phyloP scores from a whole-genome alignment of 208 protist genomes.

The Acanthamoeba sp. region DNA sequence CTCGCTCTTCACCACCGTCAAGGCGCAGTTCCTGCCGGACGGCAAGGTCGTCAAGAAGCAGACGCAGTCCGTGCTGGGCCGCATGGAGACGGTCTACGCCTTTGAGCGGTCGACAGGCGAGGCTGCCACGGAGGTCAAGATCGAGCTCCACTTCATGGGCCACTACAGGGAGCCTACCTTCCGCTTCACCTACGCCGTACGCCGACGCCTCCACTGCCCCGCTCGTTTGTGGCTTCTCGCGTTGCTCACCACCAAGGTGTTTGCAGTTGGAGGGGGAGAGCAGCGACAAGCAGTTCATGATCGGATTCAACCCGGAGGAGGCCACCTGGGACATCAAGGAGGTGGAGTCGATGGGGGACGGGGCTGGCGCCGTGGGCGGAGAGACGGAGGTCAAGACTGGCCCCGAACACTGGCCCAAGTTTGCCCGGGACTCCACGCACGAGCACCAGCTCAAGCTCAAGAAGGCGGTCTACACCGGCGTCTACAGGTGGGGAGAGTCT shows the following conservation, averaged over 20 bases:
- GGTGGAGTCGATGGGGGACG: neutral
- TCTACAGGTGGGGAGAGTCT: neutral
- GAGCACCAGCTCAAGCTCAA: slow-evolving; percentile 57
- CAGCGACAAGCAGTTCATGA: neutral
- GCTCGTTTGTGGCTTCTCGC: neutral
- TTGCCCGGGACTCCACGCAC: neutral
- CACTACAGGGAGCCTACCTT: slow-evolving; percentile 67
- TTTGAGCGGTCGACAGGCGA: neutral
- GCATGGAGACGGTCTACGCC: neutral
- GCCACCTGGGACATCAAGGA: neutral
- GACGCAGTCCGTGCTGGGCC: neutral
- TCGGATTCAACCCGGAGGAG: slow-evolving; percentile 19
- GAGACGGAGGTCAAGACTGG: neutral
- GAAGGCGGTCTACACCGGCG: slow-evolving; percentile 39
- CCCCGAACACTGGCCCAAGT: slow-evolving; percentile 31
- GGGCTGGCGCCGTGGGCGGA: neutral
- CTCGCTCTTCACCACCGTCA: slow-evolving; percentile 35
- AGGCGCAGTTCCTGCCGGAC: slow-evolving; percentile 1
- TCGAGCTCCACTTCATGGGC: slow-evolving; percentile 73
- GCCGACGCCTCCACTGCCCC: neutral
- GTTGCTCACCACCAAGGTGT: neutral
- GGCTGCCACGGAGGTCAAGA: neutral
- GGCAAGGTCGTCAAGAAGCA: neutral
- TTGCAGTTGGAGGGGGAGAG: neutral
- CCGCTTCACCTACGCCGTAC: slow-evolving; percentile 8